These are phyloP conservation scores for Aspergillus floridensis DNA, from an alignment of 2,329 filamentous ascomycete genomes.

Conservation along the genomic window DNA sequence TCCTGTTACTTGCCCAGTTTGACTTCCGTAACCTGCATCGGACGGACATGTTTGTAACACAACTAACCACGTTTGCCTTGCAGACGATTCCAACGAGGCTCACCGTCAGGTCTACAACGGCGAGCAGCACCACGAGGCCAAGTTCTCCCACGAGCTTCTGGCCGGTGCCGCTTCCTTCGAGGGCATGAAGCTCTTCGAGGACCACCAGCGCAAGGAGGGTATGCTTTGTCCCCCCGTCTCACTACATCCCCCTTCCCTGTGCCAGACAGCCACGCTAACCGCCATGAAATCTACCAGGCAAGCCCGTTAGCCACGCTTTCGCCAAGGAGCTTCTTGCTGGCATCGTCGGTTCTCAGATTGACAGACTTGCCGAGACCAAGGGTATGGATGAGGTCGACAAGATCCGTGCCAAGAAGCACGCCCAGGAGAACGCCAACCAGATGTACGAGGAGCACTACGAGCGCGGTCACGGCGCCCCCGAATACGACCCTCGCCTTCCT, in stretches of 20 bases:
- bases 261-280: not conserved
- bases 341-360: conserved; percentile 70
- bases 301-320: conserved; percentile 68
- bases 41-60: too few relatives aligned
- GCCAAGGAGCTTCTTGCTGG: conserved; percentile 76
- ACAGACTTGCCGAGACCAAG: conserved; percentile 71
- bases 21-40: not conserved
- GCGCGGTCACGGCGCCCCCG: conserved; percentile 39
- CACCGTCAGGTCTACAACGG: conserved; percentile 56
- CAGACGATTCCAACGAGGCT: conserved; percentile 53
- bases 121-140: conserved; percentile 55
- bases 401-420: conserved; percentile 33
- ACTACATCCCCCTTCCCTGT: not conserved
- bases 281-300: conserved; percentile 48
- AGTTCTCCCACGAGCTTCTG: conserved; percentile 69
- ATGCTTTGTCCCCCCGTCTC: conserved; percentile 22
- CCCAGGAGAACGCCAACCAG: conserved; percentile 51
- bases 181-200: conserved; percentile 77
- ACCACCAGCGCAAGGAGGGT: conserved; percentile 69
- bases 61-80: conserved; percentile 1
- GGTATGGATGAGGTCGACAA: conserved; percentile 60
- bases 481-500: conserved; percentile 51
- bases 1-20: not conserved
- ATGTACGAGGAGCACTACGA: conserved; percentile 65
- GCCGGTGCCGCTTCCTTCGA: conserved; percentile 75